Evolutionary conservation across 129 eudicot species (phyloP), one percentile per base, ranked within the genome.

Genomic region (Calendula officinalis): DNA sequence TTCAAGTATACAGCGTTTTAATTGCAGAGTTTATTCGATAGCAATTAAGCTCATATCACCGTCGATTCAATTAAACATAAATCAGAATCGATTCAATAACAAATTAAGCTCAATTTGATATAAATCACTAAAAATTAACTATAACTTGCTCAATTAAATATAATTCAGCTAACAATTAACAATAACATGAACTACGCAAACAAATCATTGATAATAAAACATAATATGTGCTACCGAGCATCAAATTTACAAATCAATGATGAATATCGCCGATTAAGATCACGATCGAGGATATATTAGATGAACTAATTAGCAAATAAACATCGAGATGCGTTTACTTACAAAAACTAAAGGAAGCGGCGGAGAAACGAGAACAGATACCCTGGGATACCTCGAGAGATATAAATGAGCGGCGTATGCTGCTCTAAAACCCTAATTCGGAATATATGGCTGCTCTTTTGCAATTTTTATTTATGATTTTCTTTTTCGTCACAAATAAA

Each of bases 81-180:
- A 38, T 57, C 66, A 39, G n/a, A 27, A 22, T 42, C 53, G 67
- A 62, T 62, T 30, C 40, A 12, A 11, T 4, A 62, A 62, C 67
- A 27, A 36, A 62, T 42, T 22, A 43, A 1, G 11, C 6, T 27
- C 67, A 38, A 68, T 69, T 22, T 10, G 46, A 57, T 34, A 27
- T 13, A 30, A 22, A 69, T 6, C 42, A 46, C 12, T 17, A 66
- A 51, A 30, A 44, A 55, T 22, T 4, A 57, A 34, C 7, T 42
- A 53, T 51, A 0, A 36, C 33, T 5, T 15, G 34, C 48, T 11
- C 22, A 22, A 22, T 22, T 2, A 0, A 22, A 22, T 0, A 22
- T 22, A 22, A 22, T 22, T 0, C 30, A 22, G 30, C 1, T 22
- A 22, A 22, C 30, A 22, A 22, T 22, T 22, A 22, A 13, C 1